Evolutionary conservation across 352 stramenopile genomes (phyloP), one percentile per base, ranked within the genome.

Genomic region (Halophytophthora polymorphica): DNA sequence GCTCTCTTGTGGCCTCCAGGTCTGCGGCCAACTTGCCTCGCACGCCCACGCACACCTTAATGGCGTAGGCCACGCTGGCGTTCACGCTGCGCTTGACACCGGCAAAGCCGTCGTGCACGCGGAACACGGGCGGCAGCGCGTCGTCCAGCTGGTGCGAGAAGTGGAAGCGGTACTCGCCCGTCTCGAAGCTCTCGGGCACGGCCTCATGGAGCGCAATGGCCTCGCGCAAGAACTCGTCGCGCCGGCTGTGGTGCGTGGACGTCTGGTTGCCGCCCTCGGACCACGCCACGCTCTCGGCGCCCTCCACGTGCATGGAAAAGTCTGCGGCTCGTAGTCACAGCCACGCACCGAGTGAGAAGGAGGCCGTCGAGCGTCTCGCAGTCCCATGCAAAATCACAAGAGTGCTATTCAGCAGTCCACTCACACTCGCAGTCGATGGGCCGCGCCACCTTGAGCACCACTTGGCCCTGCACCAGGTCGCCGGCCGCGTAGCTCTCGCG

Each of bases 41-140:
- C 29, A 90, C 65, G 19, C 65, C 50, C 22, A 90, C 59, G 14
- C 59, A 62, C 37, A 73, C 74, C 42, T 82, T 87, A 17, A 91
- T 68, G 15, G 68, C 75, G 62, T 91, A 91, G 25, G 77, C 66
- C 52, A 91, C 83, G 3, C 69, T 86, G 19, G 73, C 73, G 23
- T 85, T 69, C 13, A 88, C 58, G 15, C 66, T 28, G 10, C 40
- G 45, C 53, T 64, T 61, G 22, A 41, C 12, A 1, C 41, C 47
- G 1, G 49, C 58, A 39, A 48, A 58, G 12, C 52, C 49, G 14
- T 56, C 37, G 12, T 45, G 31, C 28, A 76, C 57, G 12, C 59
- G 47, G 41, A 73, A 65, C 1, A 76, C 74, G 3, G 71, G 59
- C 6, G 73, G 68, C 19, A 86, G 52, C 3, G 67, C 57, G 28